These are phyloP conservation scores for Backusella tarrabulga DNA, from an alignment of 192 early-diverging fungal genomes.

Conservation along the genomic window DNA sequence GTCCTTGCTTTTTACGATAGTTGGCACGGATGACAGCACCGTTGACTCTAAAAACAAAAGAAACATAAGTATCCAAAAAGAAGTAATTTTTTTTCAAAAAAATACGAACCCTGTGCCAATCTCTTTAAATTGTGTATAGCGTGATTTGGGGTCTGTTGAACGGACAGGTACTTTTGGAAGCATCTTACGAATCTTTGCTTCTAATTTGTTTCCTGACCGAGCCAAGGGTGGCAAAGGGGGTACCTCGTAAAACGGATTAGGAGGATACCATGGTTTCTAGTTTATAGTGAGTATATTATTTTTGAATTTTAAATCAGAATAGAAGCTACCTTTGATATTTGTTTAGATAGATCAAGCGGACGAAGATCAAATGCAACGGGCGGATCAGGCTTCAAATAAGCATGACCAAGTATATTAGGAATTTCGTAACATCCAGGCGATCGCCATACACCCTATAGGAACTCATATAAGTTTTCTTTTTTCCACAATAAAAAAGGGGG, in stretches of 20 bases:
- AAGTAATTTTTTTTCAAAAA: background rate
- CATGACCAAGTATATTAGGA: slow-evolving; percentile 35
- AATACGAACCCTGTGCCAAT: slow-evolving; percentile 28
- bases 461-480: background rate
- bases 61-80: background rate
- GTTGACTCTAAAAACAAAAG: slow-evolving; percentile 26
- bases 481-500: background rate
- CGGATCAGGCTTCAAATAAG: slow-evolving; percentile 35
- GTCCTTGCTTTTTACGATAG: slow-evolving; percentile 28
- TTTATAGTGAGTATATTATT: background rate
- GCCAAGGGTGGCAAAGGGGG: slow-evolving; percentile 33
- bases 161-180: slow-evolving; percentile 23
- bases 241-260: slow-evolving; percentile 30
- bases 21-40: slow-evolving; percentile 39
- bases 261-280: slow-evolving; percentile 40
- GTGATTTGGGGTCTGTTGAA: slow-evolving; percentile 19
- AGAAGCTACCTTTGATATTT: slow-evolving; percentile 27
- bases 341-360: slow-evolving; percentile 28
- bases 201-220: slow-evolving; percentile 37
- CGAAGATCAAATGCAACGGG: slow-evolving; percentile 27
- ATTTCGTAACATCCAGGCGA: slow-evolving; percentile 32
- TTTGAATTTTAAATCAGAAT: background rate
- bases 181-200: slow-evolving; percentile 28
- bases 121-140: slow-evolving; percentile 35
- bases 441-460: slow-evolving; percentile 31